Evolutionary conservation across 225 moss, liverwort and hornwort species (phyloP).

Genomic region (Climacium dendroides): DNA sequence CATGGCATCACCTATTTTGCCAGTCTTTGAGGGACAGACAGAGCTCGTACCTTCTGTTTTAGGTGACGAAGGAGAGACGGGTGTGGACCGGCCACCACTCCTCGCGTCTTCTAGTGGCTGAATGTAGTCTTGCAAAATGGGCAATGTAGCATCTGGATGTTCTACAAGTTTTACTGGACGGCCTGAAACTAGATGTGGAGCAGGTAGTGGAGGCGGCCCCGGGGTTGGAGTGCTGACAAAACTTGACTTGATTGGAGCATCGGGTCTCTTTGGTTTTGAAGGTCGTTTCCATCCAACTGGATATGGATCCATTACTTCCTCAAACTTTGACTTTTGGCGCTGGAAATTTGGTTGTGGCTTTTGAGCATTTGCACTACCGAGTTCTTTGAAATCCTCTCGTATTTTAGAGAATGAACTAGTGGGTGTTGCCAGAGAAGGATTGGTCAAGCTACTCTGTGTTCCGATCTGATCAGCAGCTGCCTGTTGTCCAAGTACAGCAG

Average conservation of each 20-base stretch:
- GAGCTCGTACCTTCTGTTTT: not conserved
- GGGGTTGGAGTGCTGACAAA: slow-evolving; percentile 10
- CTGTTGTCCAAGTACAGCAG: not conserved
- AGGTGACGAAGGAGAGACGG: not conserved
- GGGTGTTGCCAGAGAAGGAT: not conserved
- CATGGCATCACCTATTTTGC: not conserved
- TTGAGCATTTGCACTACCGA: not conserved
- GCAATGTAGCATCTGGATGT: not conserved
- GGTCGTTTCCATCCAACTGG: slow-evolving; percentile 11
- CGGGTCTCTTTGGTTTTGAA: not conserved
- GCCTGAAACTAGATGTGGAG: not conserved
- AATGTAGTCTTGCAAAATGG: not conserved
- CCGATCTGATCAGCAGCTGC: not conserved
- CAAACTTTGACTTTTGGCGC: not conserved
- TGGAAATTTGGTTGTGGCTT: not conserved
- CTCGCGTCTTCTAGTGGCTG: not conserved
- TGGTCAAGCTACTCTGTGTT: not conserved
- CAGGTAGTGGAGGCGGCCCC: slow-evolving; percentile 12
- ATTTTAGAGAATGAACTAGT: not conserved
- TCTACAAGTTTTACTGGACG: not conserved
- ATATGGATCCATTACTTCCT: slow-evolving; percentile 9
- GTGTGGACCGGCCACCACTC: not conserved
- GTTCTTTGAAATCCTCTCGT: not conserved
- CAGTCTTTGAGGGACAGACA: not conserved
- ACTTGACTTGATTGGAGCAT: slow-evolving; percentile 12